Evolutionary conservation across 1,139 yeast genomes (phyloP).

Genomic region (Yueomyces sp.): DNA sequence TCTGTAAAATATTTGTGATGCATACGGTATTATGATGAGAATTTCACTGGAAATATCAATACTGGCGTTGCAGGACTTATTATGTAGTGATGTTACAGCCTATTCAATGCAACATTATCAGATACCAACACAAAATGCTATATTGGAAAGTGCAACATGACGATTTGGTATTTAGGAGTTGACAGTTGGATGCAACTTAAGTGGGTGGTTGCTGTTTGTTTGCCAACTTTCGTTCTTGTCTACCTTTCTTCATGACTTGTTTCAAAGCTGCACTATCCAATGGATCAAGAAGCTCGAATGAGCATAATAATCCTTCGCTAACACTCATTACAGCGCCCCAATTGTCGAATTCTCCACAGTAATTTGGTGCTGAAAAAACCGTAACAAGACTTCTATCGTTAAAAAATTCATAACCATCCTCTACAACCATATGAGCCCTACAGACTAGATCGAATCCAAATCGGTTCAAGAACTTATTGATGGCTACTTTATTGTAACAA

Average conservation of each 20-base stretch:
- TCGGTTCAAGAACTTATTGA: constrained; percentile 67
- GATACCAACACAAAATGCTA: no score
- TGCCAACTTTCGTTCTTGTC: constrained; percentile 54
- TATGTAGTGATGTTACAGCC: no score
- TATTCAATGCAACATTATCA: no score
- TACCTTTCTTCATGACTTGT: constrained; percentile 75
- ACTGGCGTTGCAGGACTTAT: no score
- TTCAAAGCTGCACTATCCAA: constrained; percentile 79
- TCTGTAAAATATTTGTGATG: no score
- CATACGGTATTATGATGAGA: no score
- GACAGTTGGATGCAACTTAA: not conserved
- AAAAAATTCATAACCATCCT: constrained; percentile 89
- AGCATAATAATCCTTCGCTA: constrained; percentile 72
- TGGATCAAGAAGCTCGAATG: constrained; percentile 81
- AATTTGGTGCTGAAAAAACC: constrained; percentile 85
- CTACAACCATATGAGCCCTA: constrained; percentile 94
- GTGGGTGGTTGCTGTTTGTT: constrained; percentile 9
- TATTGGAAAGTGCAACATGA: no score
- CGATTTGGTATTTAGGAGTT: no score
- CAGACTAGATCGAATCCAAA: constrained; percentile 86
- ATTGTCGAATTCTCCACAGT: constrained; percentile 90
- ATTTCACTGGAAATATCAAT: no score
- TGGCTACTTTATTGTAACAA: constrained; percentile 80
- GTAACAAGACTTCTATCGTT: constrained; percentile 82
- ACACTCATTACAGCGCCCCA: constrained; percentile 98